Percentiles rank a stretch among this genome's conserved stretches.
Conservation (phyloP, 73 alveolate genomes). For the Breviolum minutum region DNA sequence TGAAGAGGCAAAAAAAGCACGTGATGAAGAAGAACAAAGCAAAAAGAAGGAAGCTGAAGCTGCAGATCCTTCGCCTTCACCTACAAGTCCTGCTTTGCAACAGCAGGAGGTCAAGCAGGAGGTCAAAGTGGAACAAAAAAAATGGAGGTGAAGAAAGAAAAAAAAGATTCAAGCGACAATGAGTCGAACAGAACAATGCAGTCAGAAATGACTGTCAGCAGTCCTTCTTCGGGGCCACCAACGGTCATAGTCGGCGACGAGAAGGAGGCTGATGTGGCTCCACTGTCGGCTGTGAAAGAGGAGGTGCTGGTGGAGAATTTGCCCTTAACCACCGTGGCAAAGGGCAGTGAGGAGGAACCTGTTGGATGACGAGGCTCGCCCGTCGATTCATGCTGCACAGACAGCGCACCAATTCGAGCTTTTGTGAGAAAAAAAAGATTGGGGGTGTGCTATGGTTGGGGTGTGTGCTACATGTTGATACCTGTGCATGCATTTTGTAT, state of each 20-base stretch:
- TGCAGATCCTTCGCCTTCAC: no score
- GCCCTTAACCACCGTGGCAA: background rate
- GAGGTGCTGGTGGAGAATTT: no score
- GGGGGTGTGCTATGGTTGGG: no score
- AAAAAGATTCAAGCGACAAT: background rate
- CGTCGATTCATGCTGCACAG: background rate
- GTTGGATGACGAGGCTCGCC: conserved; percentile 32
- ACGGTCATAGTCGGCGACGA: background rate
- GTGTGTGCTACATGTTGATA: background rate
- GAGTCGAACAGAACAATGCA: background rate
- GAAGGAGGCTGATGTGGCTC: no score
- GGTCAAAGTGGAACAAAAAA: background rate
- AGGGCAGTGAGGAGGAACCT: background rate
- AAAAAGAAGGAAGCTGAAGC: no score
- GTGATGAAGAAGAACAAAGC: background rate
- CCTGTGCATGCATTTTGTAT: background rate
- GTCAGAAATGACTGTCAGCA: no score
- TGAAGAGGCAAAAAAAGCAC: background rate
- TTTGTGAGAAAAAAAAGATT: no score
- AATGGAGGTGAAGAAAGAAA: background rate
- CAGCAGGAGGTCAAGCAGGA: no score
- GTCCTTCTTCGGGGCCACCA: no score
- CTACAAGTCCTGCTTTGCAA: no score
- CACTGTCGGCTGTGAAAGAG: no score
- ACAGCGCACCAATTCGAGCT: no score